Base-by-base conservation (phyloP, 2,329 filamentous ascomycete species). In the Domatiomyces globalis region DNA sequence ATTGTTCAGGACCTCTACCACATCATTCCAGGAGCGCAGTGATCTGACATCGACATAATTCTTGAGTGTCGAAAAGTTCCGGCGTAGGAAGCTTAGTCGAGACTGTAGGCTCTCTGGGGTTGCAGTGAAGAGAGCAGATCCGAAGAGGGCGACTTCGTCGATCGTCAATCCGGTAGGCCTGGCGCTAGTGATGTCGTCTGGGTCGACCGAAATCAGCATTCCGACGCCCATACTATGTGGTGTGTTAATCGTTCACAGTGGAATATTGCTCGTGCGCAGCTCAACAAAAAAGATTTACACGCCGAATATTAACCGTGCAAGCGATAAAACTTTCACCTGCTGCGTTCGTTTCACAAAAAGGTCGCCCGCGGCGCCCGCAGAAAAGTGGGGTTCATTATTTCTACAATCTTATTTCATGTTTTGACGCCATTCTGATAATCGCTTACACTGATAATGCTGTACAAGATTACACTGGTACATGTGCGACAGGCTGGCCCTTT, bases 1-100 rank as follows among this genome's bases (percentile, higher is more conserved):
- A 57, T 81, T 79, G 66, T 98, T 86, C 51, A 98, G 79, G 36
- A 96, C 75, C 46, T 84, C 78, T 50, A 90, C 71, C 36, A 96
- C 73, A 57, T 94, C 84, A 58, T 88, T 83, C 51, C 73, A 72
- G 9, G 81, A 80, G 29, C 77, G 67, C 42, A 96, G 74, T 19
- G 71, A 70, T 4, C 85, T 83, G 48, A 82, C 87, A 61, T 95
- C 87, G 58, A 95, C 78, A 65, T 85, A 88, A 57, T 85, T 78
- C 58, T 74, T 67, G 49, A 79, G 75, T 7, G 68, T 67, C 50
- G 73, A 70, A 56, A 80, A 75, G 43, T 80, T 76, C 49, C 74
- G 67, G 50, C 74, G 73, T 43, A 84, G 69, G 62, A 83, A 78
- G 20, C 61, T 43, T 46, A 77, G 69, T 8, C 73, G 69, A 39